These are phyloP conservation scores for Brasilioporus rufonigricans DNA, from an alignment of 768 basidiomycete genomes.

Conservation along the genomic window DNA sequence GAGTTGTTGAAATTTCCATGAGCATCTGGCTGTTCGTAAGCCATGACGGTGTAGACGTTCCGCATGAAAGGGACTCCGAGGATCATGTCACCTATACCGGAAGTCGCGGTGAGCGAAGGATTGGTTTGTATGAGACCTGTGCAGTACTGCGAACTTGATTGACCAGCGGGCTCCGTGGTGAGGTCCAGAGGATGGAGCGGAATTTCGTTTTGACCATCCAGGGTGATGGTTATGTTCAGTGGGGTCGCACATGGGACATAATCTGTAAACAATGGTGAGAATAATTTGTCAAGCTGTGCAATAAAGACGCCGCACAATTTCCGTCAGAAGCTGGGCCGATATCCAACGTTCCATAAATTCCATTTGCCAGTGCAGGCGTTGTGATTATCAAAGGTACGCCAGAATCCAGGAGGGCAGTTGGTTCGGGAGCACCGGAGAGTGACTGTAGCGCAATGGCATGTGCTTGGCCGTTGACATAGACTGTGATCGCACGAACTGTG, in stretches of 20 bases:
- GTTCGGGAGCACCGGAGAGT: conserved; percentile 40
- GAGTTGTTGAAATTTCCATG: conserved; percentile 44
- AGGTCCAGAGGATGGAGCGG: conserved; percentile 77
- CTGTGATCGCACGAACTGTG: conserved; percentile 53
- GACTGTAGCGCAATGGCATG: conserved; percentile 43
- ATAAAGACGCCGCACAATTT: conserved; percentile 47
- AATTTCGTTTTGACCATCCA: conserved; percentile 55
- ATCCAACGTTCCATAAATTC: conserved; percentile 73
- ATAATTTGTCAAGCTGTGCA: background rate
- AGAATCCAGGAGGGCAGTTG: conserved; percentile 70
- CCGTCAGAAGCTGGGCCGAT: conserved; percentile 58
- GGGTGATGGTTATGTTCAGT: conserved; percentile 67
- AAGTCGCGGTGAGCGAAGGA: conserved; percentile 38
- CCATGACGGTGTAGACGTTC: conserved; percentile 76
- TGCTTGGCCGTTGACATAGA: conserved; percentile 49
- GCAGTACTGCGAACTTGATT: conserved; percentile 47
- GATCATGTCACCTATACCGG: conserved; percentile 61
- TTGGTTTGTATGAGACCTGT: conserved; percentile 66
- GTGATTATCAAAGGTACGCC: conserved; percentile 69
- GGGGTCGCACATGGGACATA: conserved; percentile 72
- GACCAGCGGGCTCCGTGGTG: conserved; percentile 44
- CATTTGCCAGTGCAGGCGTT: conserved; percentile 60
- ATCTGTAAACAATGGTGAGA: conserved; percentile 41
- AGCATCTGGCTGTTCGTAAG: conserved; percentile 48
- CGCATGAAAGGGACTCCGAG: conserved; percentile 78